phyloP scores from a whole-genome alignment of 352 stramenopile genomes.

The Bremia lactucae region DNA sequence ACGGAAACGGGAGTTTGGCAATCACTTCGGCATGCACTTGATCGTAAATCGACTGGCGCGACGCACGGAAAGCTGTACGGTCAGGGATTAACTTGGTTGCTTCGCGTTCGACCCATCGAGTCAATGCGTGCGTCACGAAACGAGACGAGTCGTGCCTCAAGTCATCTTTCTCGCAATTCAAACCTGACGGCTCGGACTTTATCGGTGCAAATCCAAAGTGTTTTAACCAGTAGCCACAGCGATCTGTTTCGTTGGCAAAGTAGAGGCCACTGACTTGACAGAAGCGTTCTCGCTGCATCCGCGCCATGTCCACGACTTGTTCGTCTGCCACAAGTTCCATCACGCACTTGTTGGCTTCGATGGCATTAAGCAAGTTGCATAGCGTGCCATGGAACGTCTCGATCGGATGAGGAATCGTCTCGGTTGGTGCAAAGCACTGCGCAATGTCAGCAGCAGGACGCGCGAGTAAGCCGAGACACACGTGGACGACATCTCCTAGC shows the following conservation, averaged over 20 bases:
- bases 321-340: slow-evolving; percentile 48
- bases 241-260: slow-evolving; percentile 36
- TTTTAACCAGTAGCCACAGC: slow-evolving; percentile 42
- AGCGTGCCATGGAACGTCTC: slow-evolving; percentile 70
- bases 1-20: slow-evolving; percentile 37
- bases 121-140: slow-evolving; percentile 37
- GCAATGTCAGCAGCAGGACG: slow-evolving; percentile 29
- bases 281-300: slow-evolving; percentile 55
- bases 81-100: slow-evolving; percentile 54
- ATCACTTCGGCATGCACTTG: slow-evolving; percentile 50
- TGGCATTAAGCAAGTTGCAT: slow-evolving; percentile 55
- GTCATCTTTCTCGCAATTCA: slow-evolving; percentile 10
- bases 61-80: slow-evolving; percentile 37
- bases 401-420: slow-evolving; percentile 55
- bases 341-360: slow-evolving; percentile 59
- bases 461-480: slow-evolving; percentile 41
- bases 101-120: slow-evolving; percentile 38
- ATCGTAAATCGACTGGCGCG: slow-evolving; percentile 62
- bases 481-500: slow-evolving; percentile 46
- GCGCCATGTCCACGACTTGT: slow-evolving; percentile 41
- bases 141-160: slow-evolving; percentile 21
- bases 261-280: slow-evolving; percentile 68
- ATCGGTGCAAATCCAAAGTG: slow-evolving; percentile 58
- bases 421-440: slow-evolving; percentile 31
- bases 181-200: slow-evolving; percentile 6